Percentiles rank a stretch among this genome's conserved stretches.
Conservation (phyloP, 1,284 basidiomycete genomes). For the Cutaneotrichosporon cutaneum region DNA sequence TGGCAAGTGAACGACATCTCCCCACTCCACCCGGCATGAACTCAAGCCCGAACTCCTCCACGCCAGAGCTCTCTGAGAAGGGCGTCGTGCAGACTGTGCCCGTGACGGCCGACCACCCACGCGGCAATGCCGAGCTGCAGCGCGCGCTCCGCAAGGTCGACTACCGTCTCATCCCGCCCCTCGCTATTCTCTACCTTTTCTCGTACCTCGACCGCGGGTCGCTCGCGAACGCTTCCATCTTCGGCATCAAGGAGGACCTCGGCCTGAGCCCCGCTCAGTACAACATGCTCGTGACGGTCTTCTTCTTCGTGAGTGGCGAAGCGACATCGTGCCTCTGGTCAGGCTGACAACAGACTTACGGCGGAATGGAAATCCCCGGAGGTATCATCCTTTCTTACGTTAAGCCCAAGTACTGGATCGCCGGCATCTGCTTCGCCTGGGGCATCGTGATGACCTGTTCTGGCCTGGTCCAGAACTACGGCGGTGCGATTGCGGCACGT, state of each 20-base stretch:
- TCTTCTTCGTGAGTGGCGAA: conserved; percentile 23
- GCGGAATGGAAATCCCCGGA: conserved; percentile 23
- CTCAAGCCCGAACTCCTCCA: background rate
- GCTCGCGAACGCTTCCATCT: conserved; percentile 24
- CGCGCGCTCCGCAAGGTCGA: conserved; percentile 29
- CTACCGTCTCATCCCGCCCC: conserved; percentile 35
- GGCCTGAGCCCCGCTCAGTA: conserved; percentile 20
- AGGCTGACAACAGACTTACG: conserved; percentile 15
- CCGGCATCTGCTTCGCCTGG: conserved; percentile 48
- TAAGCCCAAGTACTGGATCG: conserved; percentile 47
- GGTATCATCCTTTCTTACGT: conserved; percentile 26
- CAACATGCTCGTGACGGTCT: conserved; percentile 27
- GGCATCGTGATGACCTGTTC: conserved; percentile 63
- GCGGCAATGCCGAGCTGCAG: conserved; percentile 14
- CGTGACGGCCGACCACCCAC: background rate
- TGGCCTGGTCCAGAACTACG: conserved; percentile 60
- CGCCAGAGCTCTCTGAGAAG: background rate
- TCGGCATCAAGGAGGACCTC: conserved; percentile 23
- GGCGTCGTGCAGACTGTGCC: background rate
- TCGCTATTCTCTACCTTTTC: conserved; percentile 41
- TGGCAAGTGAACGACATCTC: background rate
- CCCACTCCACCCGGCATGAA: background rate
- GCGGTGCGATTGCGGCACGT: conserved; percentile 43
- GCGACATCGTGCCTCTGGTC: background rate
- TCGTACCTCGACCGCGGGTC: conserved; percentile 34